Conservation (phyloP, 352 stramenopile species). For the Phytophthora podocarpi region DNA sequence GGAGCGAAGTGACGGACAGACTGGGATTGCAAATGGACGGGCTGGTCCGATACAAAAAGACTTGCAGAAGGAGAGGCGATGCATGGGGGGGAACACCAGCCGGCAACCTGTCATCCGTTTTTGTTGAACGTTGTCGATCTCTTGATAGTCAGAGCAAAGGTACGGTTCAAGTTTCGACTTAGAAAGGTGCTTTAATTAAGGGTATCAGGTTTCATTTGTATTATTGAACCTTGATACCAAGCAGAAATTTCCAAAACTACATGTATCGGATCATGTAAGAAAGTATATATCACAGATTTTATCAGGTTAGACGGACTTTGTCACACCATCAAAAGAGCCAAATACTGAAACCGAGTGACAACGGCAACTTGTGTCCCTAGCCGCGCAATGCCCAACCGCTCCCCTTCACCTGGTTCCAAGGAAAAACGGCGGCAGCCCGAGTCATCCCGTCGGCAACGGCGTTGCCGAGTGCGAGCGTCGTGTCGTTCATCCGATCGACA, state of each 20-base stretch:
- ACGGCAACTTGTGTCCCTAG: slow-evolving; percentile 16
- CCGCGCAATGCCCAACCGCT: slow-evolving; percentile 10
- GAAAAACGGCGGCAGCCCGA: slow-evolving; percentile 14
- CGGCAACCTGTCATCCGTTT: slow-evolving; percentile 26
- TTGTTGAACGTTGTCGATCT: slow-evolving; percentile 19
- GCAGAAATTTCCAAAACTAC: background rate
- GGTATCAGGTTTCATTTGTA: slow-evolving; percentile 6
- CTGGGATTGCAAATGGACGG: slow-evolving; percentile 20
- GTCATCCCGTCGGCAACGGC: no score
- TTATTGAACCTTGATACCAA: background rate
- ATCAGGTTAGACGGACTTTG: background rate
- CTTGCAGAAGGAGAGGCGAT: slow-evolving; percentile 26
- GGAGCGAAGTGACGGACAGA: slow-evolving; percentile 25
- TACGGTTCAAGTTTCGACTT: slow-evolving; percentile 9
- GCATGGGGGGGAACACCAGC: slow-evolving; percentile 19
- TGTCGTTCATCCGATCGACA: slow-evolving; percentile 25
- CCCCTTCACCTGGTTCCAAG: slow-evolving; percentile 30
- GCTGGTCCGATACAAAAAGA: slow-evolving; percentile 29
- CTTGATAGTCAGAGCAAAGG: slow-evolving; percentile 28
- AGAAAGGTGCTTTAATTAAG: background rate
- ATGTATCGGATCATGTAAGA: background rate
- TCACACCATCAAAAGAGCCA: slow-evolving; percentile 10
- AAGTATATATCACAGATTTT: background rate
- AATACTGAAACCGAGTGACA: slow-evolving; percentile 24
- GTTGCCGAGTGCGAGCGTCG: slow-evolving; percentile 16